Base-by-base conservation (phyloP, 78 protist genomes). In the Polysphondylium violaceum region DNA sequence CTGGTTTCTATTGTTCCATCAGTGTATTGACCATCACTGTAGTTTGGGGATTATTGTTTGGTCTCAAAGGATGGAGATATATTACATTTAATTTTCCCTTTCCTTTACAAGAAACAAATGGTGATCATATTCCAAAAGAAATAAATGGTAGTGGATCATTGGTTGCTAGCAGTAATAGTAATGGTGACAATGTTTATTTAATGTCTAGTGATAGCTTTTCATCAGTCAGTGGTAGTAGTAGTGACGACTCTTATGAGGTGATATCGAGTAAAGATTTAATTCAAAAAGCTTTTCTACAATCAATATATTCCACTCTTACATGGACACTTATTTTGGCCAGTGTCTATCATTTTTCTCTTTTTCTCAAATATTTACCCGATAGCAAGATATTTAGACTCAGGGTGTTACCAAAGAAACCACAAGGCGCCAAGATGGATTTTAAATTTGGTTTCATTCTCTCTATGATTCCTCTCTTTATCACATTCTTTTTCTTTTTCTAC, bases 11-110 rank as follows among this genome's bases (percentile, higher is more conserved):
- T 29, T 51, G 72, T 36, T 64, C 76, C 19, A n/a, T 78, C 16
- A 21, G 59, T 27, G n/a, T 67, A 7, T 11, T 29, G 31, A 41
- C 53, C 4, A 31, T 78, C 2, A 27, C 29, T 11, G 1, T 78
- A 19, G 9, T 51, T 21, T 78, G 75, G 75, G 35, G 31, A 3
- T 0, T 65, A n/a, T 35, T 78, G 9, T 64, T 23, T 51, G 4
- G 44, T 25, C 25, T 78, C 11, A 21, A 65, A n/a, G 55, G 58
- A 17, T 78, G 88, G 88, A 29, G 44, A 16, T 64, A 78, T 38
- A 55, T 78, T 43, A 65, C 88, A 8, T 78, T 44, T 38, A 78
- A 78, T 36, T 78, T 78, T 75, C 88, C 88, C 61, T 78, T 78
- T 33, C 76, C 75, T 8, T 23, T 65, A 36, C 3, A 43, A 35